Conservation (phyloP, 768 basidiomycete genomes). For the Mycena crocata region DNA sequence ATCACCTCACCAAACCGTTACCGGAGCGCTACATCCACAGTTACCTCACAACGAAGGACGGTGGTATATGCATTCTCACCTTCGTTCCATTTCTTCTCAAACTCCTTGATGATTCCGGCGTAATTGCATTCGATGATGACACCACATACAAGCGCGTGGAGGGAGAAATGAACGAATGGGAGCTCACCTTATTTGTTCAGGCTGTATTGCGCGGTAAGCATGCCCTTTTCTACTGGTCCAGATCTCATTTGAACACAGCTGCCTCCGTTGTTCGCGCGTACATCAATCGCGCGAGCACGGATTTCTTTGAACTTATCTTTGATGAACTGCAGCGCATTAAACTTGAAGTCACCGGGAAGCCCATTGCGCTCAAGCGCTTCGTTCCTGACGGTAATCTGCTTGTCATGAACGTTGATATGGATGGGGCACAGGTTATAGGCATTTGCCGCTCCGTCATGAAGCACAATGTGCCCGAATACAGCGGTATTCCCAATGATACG, state of each 20-base stretch:
- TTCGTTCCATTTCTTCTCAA: constrained; percentile 16
- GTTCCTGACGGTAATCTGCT: constrained; percentile 16
- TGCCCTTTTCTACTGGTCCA: too few relatives aligned
- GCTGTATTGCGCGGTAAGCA: constrained; percentile 5
- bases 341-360: constrained; percentile 12
- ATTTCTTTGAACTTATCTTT: constrained; percentile 9
- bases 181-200: constrained; percentile 4
- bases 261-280: constrained; percentile 16
- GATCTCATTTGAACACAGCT: too few relatives aligned
- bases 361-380: constrained; percentile 10
- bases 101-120: constrained; percentile 29
- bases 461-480: background rate
- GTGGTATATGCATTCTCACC: constrained; percentile 39
- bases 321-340: constrained; percentile 11
- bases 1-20: constrained; percentile 46
- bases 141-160: constrained; percentile 14
- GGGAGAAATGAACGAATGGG: constrained; percentile 16
- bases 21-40: constrained; percentile 36
- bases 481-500: constrained; percentile 2
- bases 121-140: constrained; percentile 20
- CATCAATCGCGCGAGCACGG: constrained; percentile 4
- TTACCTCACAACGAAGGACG: constrained; percentile 7
- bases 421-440: constrained; percentile 16
- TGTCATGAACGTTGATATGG: constrained; percentile 23
- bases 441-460: background rate